phyloP scores from a whole-genome alignment of 768 basidiomycete species.

The Phylloporus sp. region DNA sequence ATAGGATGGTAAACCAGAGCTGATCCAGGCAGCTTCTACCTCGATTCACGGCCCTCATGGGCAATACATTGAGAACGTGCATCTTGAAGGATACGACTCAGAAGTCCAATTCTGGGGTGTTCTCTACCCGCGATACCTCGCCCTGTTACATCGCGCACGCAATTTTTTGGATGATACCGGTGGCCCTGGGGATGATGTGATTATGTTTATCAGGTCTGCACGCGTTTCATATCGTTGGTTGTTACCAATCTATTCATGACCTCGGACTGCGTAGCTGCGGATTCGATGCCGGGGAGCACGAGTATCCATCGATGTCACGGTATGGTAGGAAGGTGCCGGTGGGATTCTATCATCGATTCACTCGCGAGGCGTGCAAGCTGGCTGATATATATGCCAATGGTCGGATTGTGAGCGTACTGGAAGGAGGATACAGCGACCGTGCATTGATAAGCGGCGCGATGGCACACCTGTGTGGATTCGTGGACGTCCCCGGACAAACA shows the following conservation, averaged over 20 bases:
- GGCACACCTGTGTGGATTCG: constrained; percentile 75
- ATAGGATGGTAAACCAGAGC: constrained; percentile 74
- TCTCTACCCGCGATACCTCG: constrained; percentile 63
- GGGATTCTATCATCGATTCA: constrained; percentile 82
- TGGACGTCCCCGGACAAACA: constrained; percentile 11
- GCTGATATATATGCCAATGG: constrained; percentile 64
- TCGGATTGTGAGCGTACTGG: constrained; percentile 80
- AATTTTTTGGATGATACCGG: constrained; percentile 69
- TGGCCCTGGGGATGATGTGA: constrained; percentile 59
- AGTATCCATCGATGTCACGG: constrained; percentile 85
- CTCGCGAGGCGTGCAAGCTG: constrained; percentile 63
- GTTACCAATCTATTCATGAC: background rate
- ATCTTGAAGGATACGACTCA: constrained; percentile 13
- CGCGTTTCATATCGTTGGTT: background rate
- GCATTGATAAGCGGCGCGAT: constrained; percentile 81
- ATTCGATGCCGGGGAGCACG: constrained; percentile 93
- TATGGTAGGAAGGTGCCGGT: constrained; percentile 88
- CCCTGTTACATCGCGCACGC: constrained; percentile 61
- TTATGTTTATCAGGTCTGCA: constrained; percentile 84
- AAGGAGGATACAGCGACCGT: constrained; percentile 92
- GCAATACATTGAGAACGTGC: constrained; percentile 24
- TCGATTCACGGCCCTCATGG: constrained; percentile 10
- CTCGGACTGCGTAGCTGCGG: constrained; percentile 58
- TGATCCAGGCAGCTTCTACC: constrained; percentile 81
- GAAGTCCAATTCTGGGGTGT: constrained; percentile 20